These are phyloP conservation scores for Vickermania spadyakhi DNA, from an alignment of 208 protist genomes.

Conservation along the genomic window DNA sequence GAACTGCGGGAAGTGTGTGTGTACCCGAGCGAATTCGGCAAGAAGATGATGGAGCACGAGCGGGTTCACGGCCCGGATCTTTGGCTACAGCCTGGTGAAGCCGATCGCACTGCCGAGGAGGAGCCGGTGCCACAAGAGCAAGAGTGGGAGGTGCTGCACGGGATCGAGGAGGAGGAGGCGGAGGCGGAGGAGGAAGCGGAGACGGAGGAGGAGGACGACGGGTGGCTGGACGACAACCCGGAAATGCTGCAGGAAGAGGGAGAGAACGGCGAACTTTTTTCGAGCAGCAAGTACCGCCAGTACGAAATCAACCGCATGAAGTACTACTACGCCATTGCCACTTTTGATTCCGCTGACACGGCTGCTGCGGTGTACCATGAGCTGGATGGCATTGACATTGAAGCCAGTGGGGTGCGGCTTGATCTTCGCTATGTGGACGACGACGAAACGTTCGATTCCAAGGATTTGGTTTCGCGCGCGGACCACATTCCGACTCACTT, in stretches of 20 bases:
- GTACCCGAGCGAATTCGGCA: slow-evolving; percentile 95
- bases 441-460: slow-evolving; percentile 70
- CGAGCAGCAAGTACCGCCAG: slow-evolving; percentile 79
- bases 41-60: slow-evolving; percentile 87
- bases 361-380: slow-evolving; percentile 90
- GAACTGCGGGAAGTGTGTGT: slow-evolving; percentile 83
- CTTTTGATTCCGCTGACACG: slow-evolving; percentile 90
- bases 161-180: slow-evolving; percentile 20
- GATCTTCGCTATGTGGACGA: slow-evolving; percentile 97
- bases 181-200: slow-evolving; percentile 34
- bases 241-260: slow-evolving; percentile 59
- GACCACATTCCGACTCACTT: slow-evolving; percentile 75
- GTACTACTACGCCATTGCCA: slow-evolving; percentile 97
- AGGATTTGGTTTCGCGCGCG: slow-evolving; percentile 35
- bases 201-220: slow-evolving; percentile 31
- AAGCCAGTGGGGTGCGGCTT: slow-evolving; percentile 91
- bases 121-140: slow-evolving; percentile 2
- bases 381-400: slow-evolving; percentile 94
- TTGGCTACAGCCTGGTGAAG: slow-evolving; percentile 58
- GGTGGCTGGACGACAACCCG: slow-evolving; percentile 71
- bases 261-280: slow-evolving; percentile 86
- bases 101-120: slow-evolving; percentile 7
- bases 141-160: slow-evolving; percentile 1
- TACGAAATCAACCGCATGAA: slow-evolving; percentile 93
- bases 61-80: slow-evolving; percentile 67